phyloP scores from a whole-genome alignment of 495 filamentous ascomycete species.

The Staphylotrichum tortipilum region DNA sequence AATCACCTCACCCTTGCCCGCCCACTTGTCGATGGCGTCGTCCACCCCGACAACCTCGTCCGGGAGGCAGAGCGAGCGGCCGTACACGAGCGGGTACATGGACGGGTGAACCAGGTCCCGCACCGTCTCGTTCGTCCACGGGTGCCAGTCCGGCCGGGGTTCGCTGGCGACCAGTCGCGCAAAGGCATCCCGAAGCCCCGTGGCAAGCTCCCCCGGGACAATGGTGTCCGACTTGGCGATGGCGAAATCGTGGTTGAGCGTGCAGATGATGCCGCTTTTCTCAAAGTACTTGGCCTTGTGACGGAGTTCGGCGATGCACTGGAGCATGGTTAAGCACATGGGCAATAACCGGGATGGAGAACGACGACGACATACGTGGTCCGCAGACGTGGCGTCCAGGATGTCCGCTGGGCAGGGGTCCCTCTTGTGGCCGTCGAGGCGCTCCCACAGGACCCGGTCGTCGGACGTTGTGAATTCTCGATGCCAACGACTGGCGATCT shows the following conservation, averaged over 20 bases:
- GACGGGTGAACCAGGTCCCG: conserved; percentile 56
- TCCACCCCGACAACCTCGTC: conserved; percentile 25
- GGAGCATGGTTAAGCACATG: no score
- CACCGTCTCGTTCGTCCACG: conserved; percentile 46
- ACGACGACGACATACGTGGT: not conserved
- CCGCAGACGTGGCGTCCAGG: not conserved
- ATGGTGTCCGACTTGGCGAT: conserved; percentile 25
- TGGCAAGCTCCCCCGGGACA: conserved; percentile 8
- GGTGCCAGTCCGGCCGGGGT: conserved; percentile 49
- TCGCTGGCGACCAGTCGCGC: conserved; percentile 32
- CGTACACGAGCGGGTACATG: conserved; percentile 51
- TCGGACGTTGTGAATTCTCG: no score
- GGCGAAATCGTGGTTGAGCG: conserved; percentile 17
- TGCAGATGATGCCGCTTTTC: conserved; percentile 26
- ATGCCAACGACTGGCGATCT: no score
- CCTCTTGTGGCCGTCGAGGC: no score
- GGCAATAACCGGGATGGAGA: no score
- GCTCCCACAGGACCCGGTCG: no score
- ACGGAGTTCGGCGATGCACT: conserved; percentile 3
- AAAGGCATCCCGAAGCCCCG: conserved; percentile 16
- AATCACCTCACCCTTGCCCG: conserved; percentile 22
- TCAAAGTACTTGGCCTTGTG: conserved; percentile 15
- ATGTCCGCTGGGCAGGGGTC: not conserved
- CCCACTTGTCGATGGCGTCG: conserved; percentile 25
- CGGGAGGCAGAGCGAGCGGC: conserved; percentile 1